Conservation (phyloP, 768 basidiomycete species). For the Lactarius hatsudake region DNA sequence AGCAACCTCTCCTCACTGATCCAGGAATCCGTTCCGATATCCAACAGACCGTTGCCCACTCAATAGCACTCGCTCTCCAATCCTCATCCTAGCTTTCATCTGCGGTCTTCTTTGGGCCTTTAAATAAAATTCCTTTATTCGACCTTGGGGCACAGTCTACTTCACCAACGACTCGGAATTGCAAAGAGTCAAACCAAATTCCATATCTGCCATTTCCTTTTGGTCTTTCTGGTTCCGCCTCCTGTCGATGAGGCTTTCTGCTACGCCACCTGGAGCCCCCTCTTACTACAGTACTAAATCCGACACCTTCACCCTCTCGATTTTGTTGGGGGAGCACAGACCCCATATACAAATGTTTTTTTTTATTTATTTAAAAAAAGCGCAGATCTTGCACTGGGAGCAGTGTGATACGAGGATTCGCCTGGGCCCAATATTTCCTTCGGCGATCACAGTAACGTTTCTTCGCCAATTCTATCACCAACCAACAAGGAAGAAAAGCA, state of each 20-base stretch:
- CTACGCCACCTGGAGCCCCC: constrained; percentile 61
- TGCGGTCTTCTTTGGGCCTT: constrained; percentile 30
- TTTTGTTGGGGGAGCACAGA: constrained; percentile 35
- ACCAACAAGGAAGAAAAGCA: constrained; percentile 48
- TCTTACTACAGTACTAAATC: constrained; percentile 58
- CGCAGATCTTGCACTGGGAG: constrained; percentile 20
- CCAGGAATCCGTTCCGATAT: constrained; percentile 5
- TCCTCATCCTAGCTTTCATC: constrained; percentile 35
- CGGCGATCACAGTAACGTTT: neutral
- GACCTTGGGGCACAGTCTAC: too few relatives aligned
- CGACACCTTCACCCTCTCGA: too few relatives aligned
- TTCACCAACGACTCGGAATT: too few relatives aligned
- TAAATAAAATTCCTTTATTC: too few relatives aligned
- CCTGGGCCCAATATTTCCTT: too few relatives aligned
- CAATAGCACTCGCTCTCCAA: constrained; percentile 15
- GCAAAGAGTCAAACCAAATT: too few relatives aligned
- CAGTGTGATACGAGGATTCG: too few relatives aligned
- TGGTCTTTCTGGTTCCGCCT: constrained; percentile 28
- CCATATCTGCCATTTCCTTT: constrained; percentile 13
- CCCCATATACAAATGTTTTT: too few relatives aligned
- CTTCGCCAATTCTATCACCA: constrained; percentile 23
- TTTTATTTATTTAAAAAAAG: neutral
- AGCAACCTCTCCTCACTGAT: too few relatives aligned
- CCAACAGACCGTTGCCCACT: constrained; percentile 21
- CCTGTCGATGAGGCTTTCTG: constrained; percentile 42